Base-by-base conservation (phyloP, 257 asterid genomes). In the Petunia secreta region DNA sequence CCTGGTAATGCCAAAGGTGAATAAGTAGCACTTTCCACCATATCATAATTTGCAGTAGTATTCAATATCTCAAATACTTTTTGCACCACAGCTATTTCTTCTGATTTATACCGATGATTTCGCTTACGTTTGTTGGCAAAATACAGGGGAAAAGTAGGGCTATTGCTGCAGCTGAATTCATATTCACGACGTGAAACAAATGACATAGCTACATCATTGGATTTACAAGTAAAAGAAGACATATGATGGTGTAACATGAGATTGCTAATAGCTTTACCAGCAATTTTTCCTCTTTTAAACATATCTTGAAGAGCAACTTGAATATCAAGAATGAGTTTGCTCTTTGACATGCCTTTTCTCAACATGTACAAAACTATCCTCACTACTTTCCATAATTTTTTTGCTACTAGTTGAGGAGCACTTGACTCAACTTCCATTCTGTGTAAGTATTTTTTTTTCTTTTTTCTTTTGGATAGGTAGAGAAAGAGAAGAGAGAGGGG, bases 121-220 rank as follows among this genome's bases (percentile, higher is more conserved):
- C 75, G 39, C 6, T 60, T 83, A 15, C 84, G 81, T 68, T 82
- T 87, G 52, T 78, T 46, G 16, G 82, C 77, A 36, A 68, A 67
- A 6, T 80, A 36, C 13, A 5, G 83, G 78, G 62, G 48, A 34
- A 34, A 34, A 58, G 60, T 83, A 1, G 88, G 86, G 63, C 82
- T 80, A 53, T 85, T 88, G 64, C 88, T 85, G 80, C 91, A 85
- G 80, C 88, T 88, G 83, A 88, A 88, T 64, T 88, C 91, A 65
- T 88, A 88, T 6, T 88, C 86, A 0, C 87, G 86, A 16, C 66
- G 87, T 6, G 80, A 55, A 15, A 84, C 65, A 13, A 82, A 80
- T 46, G 88, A 85, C 80, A 80, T 55, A 38, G 59, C 43, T 55
- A 82, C 78, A 1, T 54, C 71, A 77, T 85, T 85, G 68, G 88